Conservation (phyloP, 108 stramenopile species). For the Cyclotella baltica region DNA sequence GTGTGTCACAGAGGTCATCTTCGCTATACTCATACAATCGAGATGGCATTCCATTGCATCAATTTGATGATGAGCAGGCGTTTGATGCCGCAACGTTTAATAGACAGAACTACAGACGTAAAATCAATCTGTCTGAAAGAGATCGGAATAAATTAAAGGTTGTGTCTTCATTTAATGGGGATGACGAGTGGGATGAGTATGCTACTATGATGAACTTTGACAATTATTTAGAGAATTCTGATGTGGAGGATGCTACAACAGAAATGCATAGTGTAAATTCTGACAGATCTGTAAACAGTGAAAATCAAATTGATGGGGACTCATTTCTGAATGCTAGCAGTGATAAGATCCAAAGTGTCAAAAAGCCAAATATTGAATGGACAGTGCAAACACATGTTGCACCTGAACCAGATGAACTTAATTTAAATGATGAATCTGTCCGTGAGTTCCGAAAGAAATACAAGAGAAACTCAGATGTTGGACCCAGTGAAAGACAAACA, state of each 20-base stretch:
- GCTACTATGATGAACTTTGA: conserved; percentile 18
- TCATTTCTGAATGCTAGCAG: no score
- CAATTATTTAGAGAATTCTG: neutral
- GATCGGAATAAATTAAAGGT: neutral
- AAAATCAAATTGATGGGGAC: no score
- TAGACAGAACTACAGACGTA: conserved; percentile 8
- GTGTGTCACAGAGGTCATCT: neutral
- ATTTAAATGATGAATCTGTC: neutral
- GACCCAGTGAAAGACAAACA: neutral
- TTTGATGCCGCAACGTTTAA: neutral
- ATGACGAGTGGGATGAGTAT: conserved; percentile 35
- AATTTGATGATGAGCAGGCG: neutral
- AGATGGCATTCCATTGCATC: neutral
- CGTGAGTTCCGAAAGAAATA: neutral
- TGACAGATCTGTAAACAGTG: neutral
- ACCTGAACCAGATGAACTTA: neutral
- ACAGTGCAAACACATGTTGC: neutral
- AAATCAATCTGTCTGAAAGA: neutral
- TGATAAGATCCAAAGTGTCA: neutral
- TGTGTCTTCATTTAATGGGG: neutral
- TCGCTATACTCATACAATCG: neutral
- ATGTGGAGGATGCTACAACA: neutral
- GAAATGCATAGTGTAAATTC: neutral
- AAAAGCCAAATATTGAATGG: neutral
- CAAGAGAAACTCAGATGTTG: neutral